Percentiles rank a stretch among this genome's conserved stretches.
These are phyloP conservation scores for Quambalaria eucalypti DNA, from an alignment of 1,284 basidiomycete genomes.

Conservation along the genomic window DNA sequence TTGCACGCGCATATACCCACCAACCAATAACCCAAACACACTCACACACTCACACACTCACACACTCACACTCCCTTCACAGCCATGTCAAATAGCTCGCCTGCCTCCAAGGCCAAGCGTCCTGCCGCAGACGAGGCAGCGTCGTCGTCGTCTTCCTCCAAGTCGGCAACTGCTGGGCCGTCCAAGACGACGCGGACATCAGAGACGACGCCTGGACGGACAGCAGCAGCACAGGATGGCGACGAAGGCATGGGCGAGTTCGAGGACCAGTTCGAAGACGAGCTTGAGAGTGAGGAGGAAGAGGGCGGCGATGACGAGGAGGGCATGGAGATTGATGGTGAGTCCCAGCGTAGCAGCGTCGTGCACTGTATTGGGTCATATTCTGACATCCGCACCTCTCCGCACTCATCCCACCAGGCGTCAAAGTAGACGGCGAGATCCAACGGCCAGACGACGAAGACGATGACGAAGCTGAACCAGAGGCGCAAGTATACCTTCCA, in stretches of 20 bases:
- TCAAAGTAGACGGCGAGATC: slow-evolving; percentile 29
- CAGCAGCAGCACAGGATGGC: slow-evolving; percentile 5
- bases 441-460: slow-evolving; percentile 37
- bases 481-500: slow-evolving; percentile 36
- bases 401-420: slow-evolving; percentile 5
- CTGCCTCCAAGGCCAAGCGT: neutral
- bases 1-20: no score
- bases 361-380: no score
- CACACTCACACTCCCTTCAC: neutral
- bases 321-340: slow-evolving; percentile 41
- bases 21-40: no score
- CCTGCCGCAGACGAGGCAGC: neutral
- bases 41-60: no score
- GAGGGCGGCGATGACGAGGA: slow-evolving; percentile 43
- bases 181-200: neutral
- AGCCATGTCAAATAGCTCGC: neutral
- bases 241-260: slow-evolving; percentile 57
- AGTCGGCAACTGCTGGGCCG: neutral
- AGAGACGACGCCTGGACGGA: neutral
- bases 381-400: neutral
- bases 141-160: neutral
- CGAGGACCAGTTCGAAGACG: slow-evolving; percentile 50
- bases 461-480: slow-evolving; percentile 49
- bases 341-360: no score
- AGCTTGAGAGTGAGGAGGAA: slow-evolving; percentile 52